These are phyloP conservation scores for Coemansia sp. DNA, from an alignment of 192 early-diverging fungal genomes.

Conservation along the genomic window DNA sequence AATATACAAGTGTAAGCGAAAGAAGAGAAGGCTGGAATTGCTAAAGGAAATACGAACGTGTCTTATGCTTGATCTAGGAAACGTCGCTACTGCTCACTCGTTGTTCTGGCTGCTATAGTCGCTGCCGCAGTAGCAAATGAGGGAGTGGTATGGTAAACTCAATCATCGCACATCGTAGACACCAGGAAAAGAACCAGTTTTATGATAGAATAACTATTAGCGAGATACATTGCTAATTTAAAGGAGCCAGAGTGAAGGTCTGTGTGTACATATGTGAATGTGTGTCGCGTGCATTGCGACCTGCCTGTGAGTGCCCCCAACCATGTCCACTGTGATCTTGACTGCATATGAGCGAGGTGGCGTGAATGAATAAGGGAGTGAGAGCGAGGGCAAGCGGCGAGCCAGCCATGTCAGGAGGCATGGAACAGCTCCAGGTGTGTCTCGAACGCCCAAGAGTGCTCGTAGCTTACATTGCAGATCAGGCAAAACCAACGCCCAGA, in stretches of 20 bases:
- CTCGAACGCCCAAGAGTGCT: conserved; percentile 33
- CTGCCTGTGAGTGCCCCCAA: neutral
- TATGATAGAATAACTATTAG: no score
- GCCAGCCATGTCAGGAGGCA: neutral
- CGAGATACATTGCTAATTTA: no score
- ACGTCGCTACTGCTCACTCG: neutral
- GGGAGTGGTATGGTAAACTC: no score
- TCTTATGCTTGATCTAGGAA: neutral
- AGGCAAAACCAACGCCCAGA: conserved; percentile 43
- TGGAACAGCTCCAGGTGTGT: conserved; percentile 31
- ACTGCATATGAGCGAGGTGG: neutral
- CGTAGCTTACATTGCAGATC: conserved; percentile 52
- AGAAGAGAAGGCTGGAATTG: neutral
- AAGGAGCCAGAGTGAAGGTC: neutral
- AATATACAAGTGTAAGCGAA: neutral
- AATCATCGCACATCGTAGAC: no score
- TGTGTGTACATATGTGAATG: neutral
- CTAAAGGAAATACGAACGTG: neutral
- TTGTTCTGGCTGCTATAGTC: no score
- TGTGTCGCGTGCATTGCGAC: neutral
- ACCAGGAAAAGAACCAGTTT: no score
- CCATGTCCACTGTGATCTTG: neutral
- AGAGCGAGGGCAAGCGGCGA: neutral
- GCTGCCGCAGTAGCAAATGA: no score
- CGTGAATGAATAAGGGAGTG: neutral